Evolutionary conservation across 2,329 filamentous ascomycete species (phyloP).

Genomic region (Thermomyces lanuginosus): DNA sequence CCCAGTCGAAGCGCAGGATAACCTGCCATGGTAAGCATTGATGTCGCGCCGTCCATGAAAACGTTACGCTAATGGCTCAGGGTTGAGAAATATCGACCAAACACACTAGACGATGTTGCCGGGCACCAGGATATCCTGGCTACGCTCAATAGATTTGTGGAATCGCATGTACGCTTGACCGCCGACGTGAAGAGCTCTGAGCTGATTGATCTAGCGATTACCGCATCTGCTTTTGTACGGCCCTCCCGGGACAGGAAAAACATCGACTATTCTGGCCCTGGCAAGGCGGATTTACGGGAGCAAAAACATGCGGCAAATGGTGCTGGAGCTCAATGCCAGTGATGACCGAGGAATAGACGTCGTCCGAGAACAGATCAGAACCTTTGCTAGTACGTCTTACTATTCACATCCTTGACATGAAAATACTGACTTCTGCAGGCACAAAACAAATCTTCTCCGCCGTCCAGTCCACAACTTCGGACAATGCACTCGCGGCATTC

Average conservation of each 20-base stretch:
- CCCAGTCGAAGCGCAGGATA: slow-evolving; percentile 85
- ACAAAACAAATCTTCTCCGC: slow-evolving; percentile 94
- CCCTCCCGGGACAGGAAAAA: slow-evolving; percentile 92
- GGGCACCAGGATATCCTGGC: slow-evolving; percentile 94
- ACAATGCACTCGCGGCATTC: slow-evolving; percentile 51
- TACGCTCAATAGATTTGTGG: slow-evolving; percentile 95
- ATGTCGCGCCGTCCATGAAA: too few species aligned
- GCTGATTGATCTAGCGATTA: slow-evolving; percentile 41
- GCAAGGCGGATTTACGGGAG: slow-evolving; percentile 82
- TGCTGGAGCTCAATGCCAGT: slow-evolving; percentile 90
- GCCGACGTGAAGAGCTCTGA: slow-evolving; percentile 1
- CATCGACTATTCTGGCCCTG: slow-evolving; percentile 85
- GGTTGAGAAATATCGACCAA: slow-evolving; percentile 94
- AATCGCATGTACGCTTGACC: slow-evolving; percentile 50
- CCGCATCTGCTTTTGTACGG: slow-evolving; percentile 95
- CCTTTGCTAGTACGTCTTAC: slow-evolving; percentile 55
- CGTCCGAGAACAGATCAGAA: slow-evolving; percentile 97
- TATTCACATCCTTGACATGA: not conserved
- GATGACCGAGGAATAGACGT: slow-evolving; percentile 97
- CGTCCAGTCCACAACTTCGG: slow-evolving; percentile 22
- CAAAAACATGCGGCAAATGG: slow-evolving; percentile 94
- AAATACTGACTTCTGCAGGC: slow-evolving; percentile 13
- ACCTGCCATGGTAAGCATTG: slow-evolving; percentile 59
- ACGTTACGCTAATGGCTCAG: slow-evolving; percentile 27
- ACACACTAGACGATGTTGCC: slow-evolving; percentile 77